Evolutionary conservation across 495 filamentous ascomycete species (phyloP).

Genomic region (Ascobolus immersus): DNA sequence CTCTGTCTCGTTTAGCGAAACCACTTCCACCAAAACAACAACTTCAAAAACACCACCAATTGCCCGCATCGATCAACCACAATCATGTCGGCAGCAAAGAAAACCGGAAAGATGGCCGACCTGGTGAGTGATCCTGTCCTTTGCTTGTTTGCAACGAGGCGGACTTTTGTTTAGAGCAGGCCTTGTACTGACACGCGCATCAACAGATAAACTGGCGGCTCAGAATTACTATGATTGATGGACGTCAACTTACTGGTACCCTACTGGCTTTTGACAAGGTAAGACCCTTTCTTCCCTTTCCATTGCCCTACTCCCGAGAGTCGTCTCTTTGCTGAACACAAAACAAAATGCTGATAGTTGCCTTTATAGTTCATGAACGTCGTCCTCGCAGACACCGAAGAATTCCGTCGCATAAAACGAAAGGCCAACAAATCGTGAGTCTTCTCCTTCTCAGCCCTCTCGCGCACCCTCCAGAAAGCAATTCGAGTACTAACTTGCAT

Average conservation of each 20-base stretch:
- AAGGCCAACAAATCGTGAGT: slow-evolving; percentile 45
- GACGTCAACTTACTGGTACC: slow-evolving; percentile 86
- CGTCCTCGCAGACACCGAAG: slow-evolving; percentile 94
- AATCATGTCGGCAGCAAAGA: no score
- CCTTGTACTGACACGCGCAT: slow-evolving; percentile 5
- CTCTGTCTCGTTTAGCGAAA: no score
- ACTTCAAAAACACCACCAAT: no score
- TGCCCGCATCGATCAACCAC: no score
- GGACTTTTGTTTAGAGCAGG: no score
- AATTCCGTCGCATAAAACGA: slow-evolving; percentile 84
- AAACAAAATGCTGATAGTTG: slow-evolving; percentile 11
- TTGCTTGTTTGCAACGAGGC: no score
- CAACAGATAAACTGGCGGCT: slow-evolving; percentile 93
- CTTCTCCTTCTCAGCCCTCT: slow-evolving; percentile 16
- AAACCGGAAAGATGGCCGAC: no score
- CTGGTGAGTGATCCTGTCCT: no score
- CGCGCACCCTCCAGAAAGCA: neutral
- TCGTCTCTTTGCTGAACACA: no score
- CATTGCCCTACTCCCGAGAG: neutral
- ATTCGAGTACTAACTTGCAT: neutral
- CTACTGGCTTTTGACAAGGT: slow-evolving; percentile 98
- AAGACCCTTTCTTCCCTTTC: slow-evolving; percentile 6
- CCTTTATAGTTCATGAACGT: slow-evolving; percentile 80
- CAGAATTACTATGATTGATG: slow-evolving; percentile 85
- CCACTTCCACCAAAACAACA: no score